Evolutionary conservation across 2,329 filamentous ascomycete species (phyloP), one percentile per base, ranked within the genome.

Genomic region (Westerdykella ornata): DNA sequence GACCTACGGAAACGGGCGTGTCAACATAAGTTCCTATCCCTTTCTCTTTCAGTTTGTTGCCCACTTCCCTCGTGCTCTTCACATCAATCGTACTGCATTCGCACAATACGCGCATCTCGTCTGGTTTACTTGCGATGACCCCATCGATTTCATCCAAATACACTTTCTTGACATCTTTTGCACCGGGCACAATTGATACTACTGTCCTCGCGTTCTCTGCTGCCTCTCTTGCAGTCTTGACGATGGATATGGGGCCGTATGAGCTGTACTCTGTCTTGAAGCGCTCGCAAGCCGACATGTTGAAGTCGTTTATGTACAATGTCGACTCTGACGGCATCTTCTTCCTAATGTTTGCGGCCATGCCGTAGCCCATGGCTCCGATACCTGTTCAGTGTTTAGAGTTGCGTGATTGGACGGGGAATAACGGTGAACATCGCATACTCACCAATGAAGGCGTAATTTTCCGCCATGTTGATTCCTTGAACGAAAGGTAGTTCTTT

Each of bases 41-140:
- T 1, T 30, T 38, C 6, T 45, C 35, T 13, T 37, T 43, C 7
- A 62, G 18, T 18, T 31, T 46, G 14, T 43, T 40, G 0, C 58
- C 60, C 4, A 62, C 47, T 33, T 55, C 53, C 26, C 53, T 38
- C 3, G 59, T 59, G 11, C 40, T 57, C 11, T 53, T 46, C 4
- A 59, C 52, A 29, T 62, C 58, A 18, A 62, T 62, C 1, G 60
- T 63, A 41, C 60, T 63, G 39, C 57, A 61, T 34, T 63, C 60
- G 15, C 57, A 48, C 40, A 60, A 34, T 8, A 63, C 42, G 11
- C 59, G 48, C 13, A 47, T 43, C 14, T 15, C 33, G 36, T 60
- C 46, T 6, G 39, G 41, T 14, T 14, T 48, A 1, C 49, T 49
- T 6, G 54, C 51, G 5, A 62, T 51, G 0, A 63, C 57, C 0